Evolutionary conservation across 768 basidiomycete genomes (phyloP).

Genomic region (Termitomyces titanicus): DNA sequence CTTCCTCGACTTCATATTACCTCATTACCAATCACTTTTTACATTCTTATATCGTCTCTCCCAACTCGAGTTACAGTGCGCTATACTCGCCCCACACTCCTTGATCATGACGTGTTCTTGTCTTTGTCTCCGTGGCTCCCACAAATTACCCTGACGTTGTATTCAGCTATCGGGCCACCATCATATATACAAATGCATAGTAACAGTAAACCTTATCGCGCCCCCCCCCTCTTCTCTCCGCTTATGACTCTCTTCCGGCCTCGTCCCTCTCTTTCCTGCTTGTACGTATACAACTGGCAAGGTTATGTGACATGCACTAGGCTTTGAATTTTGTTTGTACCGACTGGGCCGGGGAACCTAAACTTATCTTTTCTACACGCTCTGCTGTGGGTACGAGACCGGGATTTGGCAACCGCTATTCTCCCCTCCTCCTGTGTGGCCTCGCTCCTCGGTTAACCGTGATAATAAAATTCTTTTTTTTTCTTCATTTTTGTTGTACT

Average conservation of each 20-base stretch:
- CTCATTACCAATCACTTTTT: background rate
- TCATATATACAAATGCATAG: background rate
- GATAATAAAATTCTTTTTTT: background rate
- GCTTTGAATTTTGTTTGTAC: constrained; percentile 6
- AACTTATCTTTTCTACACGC: background rate
- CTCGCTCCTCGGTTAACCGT: background rate
- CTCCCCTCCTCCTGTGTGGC: too few relatives aligned
- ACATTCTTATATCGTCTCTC: background rate
- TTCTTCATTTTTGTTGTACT: background rate
- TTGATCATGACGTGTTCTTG: constrained; percentile 9
- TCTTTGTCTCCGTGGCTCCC: background rate
- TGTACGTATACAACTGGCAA: constrained; percentile 2
- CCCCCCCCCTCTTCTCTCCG: background rate
- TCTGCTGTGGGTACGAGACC: background rate
- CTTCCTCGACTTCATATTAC: background rate
- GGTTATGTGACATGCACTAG: background rate
- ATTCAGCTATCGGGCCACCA: constrained; percentile 1
- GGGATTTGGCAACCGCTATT: too few relatives aligned
- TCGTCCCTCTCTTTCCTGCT: background rate
- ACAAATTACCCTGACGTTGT: constrained; percentile 2
- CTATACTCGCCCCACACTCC: constrained; percentile 14
- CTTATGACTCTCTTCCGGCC: background rate
- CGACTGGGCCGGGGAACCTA: constrained; percentile 3
- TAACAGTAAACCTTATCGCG: background rate
- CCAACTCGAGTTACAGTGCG: constrained; percentile 19